Evolutionary conservation across 1,284 basidiomycete genomes (phyloP).

Genomic region (Neotropicomus parvogracilis): DNA sequence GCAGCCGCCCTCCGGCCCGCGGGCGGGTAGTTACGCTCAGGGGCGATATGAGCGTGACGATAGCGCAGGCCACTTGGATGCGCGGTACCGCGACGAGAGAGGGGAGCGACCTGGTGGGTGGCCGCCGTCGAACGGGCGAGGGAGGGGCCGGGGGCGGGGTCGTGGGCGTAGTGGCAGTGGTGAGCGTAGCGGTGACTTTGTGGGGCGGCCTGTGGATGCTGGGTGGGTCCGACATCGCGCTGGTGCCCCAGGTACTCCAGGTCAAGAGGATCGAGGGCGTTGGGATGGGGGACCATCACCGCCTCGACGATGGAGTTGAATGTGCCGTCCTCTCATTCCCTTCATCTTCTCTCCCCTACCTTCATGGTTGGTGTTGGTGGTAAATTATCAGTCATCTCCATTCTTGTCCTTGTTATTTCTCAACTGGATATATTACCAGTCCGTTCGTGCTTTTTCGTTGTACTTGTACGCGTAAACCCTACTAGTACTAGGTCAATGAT

Average conservation of each 20-base stretch:
- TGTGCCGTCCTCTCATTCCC: neutral
- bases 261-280: constrained; percentile 25
- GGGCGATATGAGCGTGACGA: constrained; percentile 30
- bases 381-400: constrained; percentile 28
- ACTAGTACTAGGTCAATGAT: constrained; percentile 6
- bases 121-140: constrained; percentile 28
- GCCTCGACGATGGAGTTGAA: constrained; percentile 29
- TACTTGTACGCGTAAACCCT: constrained; percentile 17
- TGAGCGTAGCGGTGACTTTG: constrained; percentile 37
- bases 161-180: constrained; percentile 29
- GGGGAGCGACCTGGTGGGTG: constrained; percentile 24
- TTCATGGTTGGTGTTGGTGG: constrained; percentile 1
- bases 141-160: constrained; percentile 35
- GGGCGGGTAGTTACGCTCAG: constrained; percentile 17
- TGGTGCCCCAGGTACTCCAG: constrained; percentile 12
- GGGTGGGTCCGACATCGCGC: constrained; percentile 49
- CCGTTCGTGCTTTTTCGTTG: constrained; percentile 8
- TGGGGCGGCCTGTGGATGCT: constrained; percentile 48
- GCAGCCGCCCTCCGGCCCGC: constrained; percentile 25
- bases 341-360: neutral
- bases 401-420: neutral
- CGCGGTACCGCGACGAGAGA: constrained; percentile 26
- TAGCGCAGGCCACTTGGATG: constrained; percentile 17
- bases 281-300: constrained; percentile 33
- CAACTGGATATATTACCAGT: constrained; percentile 9